These are phyloP conservation scores for Ophiocordyceps camponoti-rufipedis DNA, from an alignment of 2,329 filamentous ascomycete genomes.

Conservation along the genomic window DNA sequence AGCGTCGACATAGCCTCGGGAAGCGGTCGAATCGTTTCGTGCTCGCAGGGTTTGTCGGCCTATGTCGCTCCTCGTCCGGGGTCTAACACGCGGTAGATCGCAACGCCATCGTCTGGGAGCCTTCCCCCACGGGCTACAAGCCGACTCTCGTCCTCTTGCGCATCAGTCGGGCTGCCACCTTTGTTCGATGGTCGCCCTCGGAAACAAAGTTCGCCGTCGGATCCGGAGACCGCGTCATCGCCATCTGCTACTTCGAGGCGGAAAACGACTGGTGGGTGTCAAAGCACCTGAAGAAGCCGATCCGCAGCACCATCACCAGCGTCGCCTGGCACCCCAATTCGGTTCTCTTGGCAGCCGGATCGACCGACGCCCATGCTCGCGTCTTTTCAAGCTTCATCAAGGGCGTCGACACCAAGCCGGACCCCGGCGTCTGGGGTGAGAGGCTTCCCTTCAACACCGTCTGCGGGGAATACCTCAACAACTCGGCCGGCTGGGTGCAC, in stretches of 20 bases:
- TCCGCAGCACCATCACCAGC: conserved; percentile 89
- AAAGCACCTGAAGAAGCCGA: conserved; percentile 98
- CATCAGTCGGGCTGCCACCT: conserved; percentile 92
- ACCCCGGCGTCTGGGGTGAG: conserved; percentile 85
- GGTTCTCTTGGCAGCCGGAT: conserved; percentile 82
- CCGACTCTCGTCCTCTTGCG: conserved; percentile 91
- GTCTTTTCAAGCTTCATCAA: conserved; percentile 96
- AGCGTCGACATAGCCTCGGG: conserved; percentile 87
- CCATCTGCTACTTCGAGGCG: conserved; percentile 96
- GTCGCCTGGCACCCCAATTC: conserved; percentile 97
- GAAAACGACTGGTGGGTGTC: conserved; percentile 99
- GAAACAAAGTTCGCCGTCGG: conserved; percentile 97
- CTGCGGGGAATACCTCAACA: conserved; percentile 90
- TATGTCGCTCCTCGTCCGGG: not conserved
- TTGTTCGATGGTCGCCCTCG: conserved; percentile 90
- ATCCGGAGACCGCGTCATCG: conserved; percentile 86
- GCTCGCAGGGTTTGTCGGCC: conserved; percentile 57
- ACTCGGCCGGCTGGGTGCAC: conserved; percentile 93
- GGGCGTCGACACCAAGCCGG: conserved; percentile 71
- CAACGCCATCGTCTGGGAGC: conserved; percentile 96
- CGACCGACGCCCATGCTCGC: conserved; percentile 90
- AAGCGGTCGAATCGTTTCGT: conserved; percentile 88
- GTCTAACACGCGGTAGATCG: conserved; percentile 42
- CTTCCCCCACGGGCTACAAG: conserved; percentile 82
- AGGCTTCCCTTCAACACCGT: conserved; percentile 94